Evolutionary conservation across 345 rosid genomes (phyloP), one percentile per base, ranked within the genome.

Genomic region (Sisymbrium irio): DNA sequence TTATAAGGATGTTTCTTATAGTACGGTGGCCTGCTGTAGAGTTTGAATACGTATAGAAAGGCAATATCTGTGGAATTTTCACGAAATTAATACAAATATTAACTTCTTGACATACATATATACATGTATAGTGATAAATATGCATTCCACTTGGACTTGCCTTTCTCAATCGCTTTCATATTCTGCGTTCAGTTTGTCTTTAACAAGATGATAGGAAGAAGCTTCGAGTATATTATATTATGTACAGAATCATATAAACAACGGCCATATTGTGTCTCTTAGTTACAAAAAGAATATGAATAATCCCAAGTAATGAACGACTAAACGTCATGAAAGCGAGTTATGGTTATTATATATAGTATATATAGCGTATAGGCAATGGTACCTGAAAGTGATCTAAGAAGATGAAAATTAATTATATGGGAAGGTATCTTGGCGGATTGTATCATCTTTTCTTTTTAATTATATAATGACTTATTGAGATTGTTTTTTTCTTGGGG

Each of bases 291-390:
- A 20, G 27, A 40, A 72, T 53, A 62, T 51, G 55, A 36, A 19
- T 41, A 54, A 14, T 39, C 42, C 57, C 25, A 11, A 45, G 62
- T 30, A 62, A 49, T 28, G 73, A 47, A 46, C 58, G 66, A 64
- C 65, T 45, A 61, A 2, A 62, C 66, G 79, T 69, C 79, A 76
- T 28, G 75, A 69, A 62, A 76, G 55, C 18, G 79, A 69, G 45
- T 61, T 17, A 13, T 69, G 59, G 71, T 19, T 55, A 69, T 58
- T 46, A 35, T 25, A 64, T 54, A 69, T 4, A 50, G 42, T 6
- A 44, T 76, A 62, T 6, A 44, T 76, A 62, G 73, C 63, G 57
- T 65, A 40, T 77, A 55, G 67, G 67, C 61, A 64, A 62, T 54
- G 51, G 59, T 7, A 46, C 12, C 3, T 63, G 42, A 69, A 62